Evolutionary conservation across 345 rosid species (phyloP).

Genomic region (Lepidium didymum): DNA sequence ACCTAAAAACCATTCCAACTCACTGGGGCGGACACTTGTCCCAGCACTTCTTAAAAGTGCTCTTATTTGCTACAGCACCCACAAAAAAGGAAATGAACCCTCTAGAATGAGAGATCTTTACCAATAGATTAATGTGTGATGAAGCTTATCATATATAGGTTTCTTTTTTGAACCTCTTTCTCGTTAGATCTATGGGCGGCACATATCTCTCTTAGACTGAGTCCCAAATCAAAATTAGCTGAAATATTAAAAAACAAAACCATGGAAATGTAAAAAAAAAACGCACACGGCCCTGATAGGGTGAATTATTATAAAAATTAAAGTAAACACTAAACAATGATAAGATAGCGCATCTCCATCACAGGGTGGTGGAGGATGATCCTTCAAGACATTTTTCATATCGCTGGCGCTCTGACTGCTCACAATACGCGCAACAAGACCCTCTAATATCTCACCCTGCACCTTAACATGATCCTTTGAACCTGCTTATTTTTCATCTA

Average conservation of each 20-base stretch:
- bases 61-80: constrained; percentile 69
- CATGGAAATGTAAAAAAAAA: not conserved
- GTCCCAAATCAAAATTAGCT: constrained; percentile 76
- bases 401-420: constrained; percentile 68
- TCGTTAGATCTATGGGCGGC: constrained; percentile 82
- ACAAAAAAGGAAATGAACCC: not conserved
- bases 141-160: not conserved
- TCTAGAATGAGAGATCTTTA: constrained; percentile 6
- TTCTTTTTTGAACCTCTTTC: constrained; percentile 54
- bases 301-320: not conserved
- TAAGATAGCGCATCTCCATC: constrained; percentile 54
- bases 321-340: not conserved
- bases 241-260: constrained; percentile 18
- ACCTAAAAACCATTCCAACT: constrained; percentile 70
- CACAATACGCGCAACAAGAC: constrained; percentile 95
- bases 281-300: not conserved
- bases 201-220: constrained; percentile 79
- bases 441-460: constrained; percentile 96
- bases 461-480: constrained; percentile 73
- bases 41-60: constrained; percentile 76
- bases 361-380: constrained; percentile 52
- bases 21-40: constrained; percentile 61
- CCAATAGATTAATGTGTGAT: not conserved
- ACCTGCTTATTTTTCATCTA: constrained; percentile 35
- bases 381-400: constrained; percentile 66